phyloP scores from a whole-genome alignment of 345 rosid species.

The Balakata baccata region DNA sequence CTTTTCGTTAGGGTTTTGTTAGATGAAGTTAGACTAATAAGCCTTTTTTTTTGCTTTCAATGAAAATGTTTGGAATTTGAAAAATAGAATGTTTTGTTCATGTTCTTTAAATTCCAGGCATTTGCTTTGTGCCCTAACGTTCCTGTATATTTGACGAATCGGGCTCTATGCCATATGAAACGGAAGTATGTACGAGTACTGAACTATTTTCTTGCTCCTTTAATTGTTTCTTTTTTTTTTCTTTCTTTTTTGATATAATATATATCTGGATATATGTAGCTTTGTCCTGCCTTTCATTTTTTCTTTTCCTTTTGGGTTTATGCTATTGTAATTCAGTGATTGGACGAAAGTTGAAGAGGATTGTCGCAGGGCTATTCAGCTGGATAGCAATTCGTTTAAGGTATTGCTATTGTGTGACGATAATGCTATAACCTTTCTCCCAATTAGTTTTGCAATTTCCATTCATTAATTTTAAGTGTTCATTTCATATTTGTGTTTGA shows the following conservation, averaged over 20 bases:
- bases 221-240: background rate
- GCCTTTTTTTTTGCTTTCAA: background rate
- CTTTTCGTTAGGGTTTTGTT: no score
- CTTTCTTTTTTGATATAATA: background rate
- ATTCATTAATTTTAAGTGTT: background rate
- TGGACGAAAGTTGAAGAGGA: conserved; percentile 85
- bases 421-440: background rate
- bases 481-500: background rate
- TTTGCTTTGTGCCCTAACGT: conserved; percentile 78
- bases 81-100: background rate
- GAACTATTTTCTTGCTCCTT: background rate
- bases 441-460: no score
- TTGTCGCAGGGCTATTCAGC: conserved; percentile 69
- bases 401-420: conserved; percentile 24
- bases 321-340: conserved; percentile 43
- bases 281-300: background rate
- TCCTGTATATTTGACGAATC: conserved; percentile 85
- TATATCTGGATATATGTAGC: background rate
- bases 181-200: conserved; percentile 65
- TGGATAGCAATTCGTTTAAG: conserved; percentile 65
- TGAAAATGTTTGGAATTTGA: background rate
- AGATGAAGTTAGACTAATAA: no score
- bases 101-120: conserved; percentile 45
- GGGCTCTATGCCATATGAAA: conserved; percentile 80
- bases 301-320: background rate